A percentile compares a stretch with the other conserved stretches of the same genome.
Conservation (phyloP, 805 yeast genomes). For the Suhomyces pyralidae region DNA sequence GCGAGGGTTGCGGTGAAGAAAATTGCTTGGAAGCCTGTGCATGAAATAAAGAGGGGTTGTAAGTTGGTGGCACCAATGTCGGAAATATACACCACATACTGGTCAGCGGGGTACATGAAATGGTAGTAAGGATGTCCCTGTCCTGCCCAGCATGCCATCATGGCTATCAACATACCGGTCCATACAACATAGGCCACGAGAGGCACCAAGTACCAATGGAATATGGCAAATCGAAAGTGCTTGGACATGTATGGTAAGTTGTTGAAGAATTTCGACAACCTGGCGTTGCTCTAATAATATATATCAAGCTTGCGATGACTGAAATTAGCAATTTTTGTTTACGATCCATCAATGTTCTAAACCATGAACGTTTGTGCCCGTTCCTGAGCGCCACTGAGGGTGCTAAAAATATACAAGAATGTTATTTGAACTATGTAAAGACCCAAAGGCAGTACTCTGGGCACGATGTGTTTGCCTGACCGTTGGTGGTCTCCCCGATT, state of each 20-base stretch:
- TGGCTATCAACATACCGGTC: constrained; percentile 89
- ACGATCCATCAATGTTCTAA: not conserved
- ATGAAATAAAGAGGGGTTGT: constrained; percentile 78
- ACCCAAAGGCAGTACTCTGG: not conserved
- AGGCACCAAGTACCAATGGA: constrained; percentile 59
- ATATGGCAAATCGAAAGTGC: constrained; percentile 36
- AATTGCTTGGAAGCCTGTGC: constrained; percentile 75
- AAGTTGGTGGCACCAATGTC: constrained; percentile 86
- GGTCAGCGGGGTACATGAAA: constrained; percentile 44
- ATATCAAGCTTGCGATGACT: not conserved
- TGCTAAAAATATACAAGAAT: no score
- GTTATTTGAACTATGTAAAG: not conserved
- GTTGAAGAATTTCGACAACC: not conserved
- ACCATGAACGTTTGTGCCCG: not conserved
- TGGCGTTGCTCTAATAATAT: not conserved
- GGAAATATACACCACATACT: constrained; percentile 67
- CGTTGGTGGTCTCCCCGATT: not conserved
- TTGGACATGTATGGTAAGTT: not conserved
- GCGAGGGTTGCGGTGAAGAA: constrained; percentile 63
- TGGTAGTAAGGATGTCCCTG: constrained; percentile 75
- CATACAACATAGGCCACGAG: constrained; percentile 64
- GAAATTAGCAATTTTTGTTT: not conserved
- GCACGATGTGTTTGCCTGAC: not conserved
- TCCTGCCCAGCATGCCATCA: constrained; percentile 72
- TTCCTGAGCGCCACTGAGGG: not conserved